Evolutionary conservation across 345 rosid genomes (phyloP).

Genomic region (Microcos paniculata): DNA sequence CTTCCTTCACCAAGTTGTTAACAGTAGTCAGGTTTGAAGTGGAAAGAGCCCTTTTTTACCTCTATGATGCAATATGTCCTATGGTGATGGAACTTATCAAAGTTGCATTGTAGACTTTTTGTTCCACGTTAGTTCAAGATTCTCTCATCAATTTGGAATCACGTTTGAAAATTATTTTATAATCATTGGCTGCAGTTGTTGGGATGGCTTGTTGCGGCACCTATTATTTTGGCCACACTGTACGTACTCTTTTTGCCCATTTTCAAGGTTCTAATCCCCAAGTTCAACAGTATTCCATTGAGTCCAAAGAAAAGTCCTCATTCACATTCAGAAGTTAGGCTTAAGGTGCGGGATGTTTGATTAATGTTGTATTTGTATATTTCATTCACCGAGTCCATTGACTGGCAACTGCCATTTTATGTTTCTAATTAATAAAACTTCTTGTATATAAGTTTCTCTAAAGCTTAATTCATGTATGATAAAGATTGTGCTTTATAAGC

Average conservation of each 20-base stretch:
- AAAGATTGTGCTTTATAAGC: background rate
- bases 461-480: slow-evolving; percentile 1
- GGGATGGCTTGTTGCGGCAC: slow-evolving; percentile 74
- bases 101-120: background rate
- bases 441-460: slow-evolving; percentile 19
- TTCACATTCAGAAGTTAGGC: slow-evolving; percentile 35
- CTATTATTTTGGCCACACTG: slow-evolving; percentile 45
- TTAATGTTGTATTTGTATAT: background rate
- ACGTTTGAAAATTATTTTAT: slow-evolving; percentile 3
- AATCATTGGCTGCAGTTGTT: slow-evolving; percentile 51
- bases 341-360: slow-evolving; percentile 69
- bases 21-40: background rate
- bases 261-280: slow-evolving; percentile 56
- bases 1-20: background rate
- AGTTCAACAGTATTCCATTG: slow-evolving; percentile 39
- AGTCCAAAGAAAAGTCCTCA: slow-evolving; percentile 44
- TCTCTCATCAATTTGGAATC: background rate
- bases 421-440: slow-evolving; percentile 2
- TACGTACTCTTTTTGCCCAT: slow-evolving; percentile 49
- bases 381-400: background rate
- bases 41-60: background rate
- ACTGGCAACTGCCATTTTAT: background rate
- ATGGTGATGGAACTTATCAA: background rate
- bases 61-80: background rate
- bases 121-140: background rate